phyloP scores from a whole-genome alignment of 495 filamentous ascomycete genomes.

The Podospora bellae-mahoneyi region DNA sequence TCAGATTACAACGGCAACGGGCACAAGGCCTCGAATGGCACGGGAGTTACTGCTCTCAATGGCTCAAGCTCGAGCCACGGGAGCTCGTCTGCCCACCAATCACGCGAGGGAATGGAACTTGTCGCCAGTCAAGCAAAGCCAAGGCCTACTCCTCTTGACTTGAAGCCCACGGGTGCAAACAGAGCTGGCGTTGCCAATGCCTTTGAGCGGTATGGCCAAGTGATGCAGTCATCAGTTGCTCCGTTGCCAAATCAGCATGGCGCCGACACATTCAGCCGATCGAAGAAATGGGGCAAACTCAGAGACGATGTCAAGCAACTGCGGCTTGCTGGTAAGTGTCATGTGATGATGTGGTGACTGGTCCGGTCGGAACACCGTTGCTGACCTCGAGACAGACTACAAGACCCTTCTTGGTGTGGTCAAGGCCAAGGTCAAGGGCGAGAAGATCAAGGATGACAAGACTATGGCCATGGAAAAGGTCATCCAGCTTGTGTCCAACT shows the following conservation, averaged over 20 bases:
- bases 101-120: constrained; percentile 22
- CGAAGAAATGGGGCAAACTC: constrained; percentile 48
- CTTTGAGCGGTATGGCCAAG: constrained; percentile 60
- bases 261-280: constrained; percentile 50
- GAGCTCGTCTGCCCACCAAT: constrained; percentile 3
- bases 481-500: constrained; percentile 67
- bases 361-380: no score
- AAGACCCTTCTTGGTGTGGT: constrained; percentile 40
- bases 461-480: constrained; percentile 76
- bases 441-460: constrained; percentile 67
- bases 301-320: constrained; percentile 62
- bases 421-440: constrained; percentile 40
- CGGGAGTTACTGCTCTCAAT: constrained; percentile 5
- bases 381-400: constrained; percentile 29
- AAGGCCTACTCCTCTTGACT: constrained; percentile 19
- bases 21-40: constrained; percentile 17
- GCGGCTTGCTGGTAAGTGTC: constrained; percentile 34
- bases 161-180: constrained; percentile 30
- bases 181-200: constrained; percentile 44
- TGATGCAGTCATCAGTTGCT: constrained; percentile 60
- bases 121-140: constrained; percentile 26
- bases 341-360: background rate
- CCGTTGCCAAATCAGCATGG: constrained; percentile 66
- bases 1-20: constrained; percentile 17
- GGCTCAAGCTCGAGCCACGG: constrained; percentile 9